phyloP scores from a whole-genome alignment of 1,284 basidiomycete species.

The Microbotryum intermedium region DNA sequence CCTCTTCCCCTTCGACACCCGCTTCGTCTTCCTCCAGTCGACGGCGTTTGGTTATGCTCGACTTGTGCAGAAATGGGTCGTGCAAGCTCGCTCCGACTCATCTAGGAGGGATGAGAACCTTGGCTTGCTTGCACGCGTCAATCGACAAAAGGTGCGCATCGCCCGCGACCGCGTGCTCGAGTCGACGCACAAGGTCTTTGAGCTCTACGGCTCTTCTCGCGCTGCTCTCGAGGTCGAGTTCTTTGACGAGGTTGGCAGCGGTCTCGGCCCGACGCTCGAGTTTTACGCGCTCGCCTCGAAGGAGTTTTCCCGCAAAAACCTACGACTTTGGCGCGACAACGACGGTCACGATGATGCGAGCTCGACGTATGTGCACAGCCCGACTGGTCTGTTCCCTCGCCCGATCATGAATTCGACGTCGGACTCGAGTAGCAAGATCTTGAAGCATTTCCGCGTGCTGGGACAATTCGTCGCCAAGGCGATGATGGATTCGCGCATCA shows the following conservation, averaged over 20 bases:
- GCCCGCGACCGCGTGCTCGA: slow-evolving; percentile 88
- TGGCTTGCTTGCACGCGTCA: slow-evolving; percentile 80
- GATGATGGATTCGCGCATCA: slow-evolving; percentile 91
- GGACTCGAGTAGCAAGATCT: slow-evolving; percentile 38
- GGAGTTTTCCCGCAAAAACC: slow-evolving; percentile 77
- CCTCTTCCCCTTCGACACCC: slow-evolving; percentile 94
- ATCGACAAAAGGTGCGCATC: slow-evolving; percentile 94
- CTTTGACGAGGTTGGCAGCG: slow-evolving; percentile 98
- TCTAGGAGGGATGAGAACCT: slow-evolving; percentile 77
- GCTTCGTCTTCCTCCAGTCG: slow-evolving; percentile 92
- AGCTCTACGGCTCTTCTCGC: slow-evolving; percentile 80
- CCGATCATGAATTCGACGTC: slow-evolving; percentile 52
- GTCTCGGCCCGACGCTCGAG: slow-evolving; percentile 94
- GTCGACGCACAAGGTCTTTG: slow-evolving; percentile 86
- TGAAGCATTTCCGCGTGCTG: slow-evolving; percentile 76
- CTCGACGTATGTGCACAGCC: slow-evolving; percentile 45
- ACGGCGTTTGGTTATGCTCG: slow-evolving; percentile 96
- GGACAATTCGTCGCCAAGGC: slow-evolving; percentile 98
- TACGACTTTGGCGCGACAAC: slow-evolving; percentile 84
- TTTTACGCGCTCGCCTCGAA: slow-evolving; percentile 91
- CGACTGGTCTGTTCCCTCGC: slow-evolving; percentile 77
- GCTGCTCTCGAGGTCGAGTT: slow-evolving; percentile 75
- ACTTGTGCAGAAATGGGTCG: slow-evolving; percentile 50
- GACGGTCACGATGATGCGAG: slow-evolving; percentile 43
- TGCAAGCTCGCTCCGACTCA: slow-evolving; percentile 29